These are phyloP conservation scores for Daldinia caldariorum DNA, from an alignment of 495 filamentous ascomycete species.

Conservation along the genomic window DNA sequence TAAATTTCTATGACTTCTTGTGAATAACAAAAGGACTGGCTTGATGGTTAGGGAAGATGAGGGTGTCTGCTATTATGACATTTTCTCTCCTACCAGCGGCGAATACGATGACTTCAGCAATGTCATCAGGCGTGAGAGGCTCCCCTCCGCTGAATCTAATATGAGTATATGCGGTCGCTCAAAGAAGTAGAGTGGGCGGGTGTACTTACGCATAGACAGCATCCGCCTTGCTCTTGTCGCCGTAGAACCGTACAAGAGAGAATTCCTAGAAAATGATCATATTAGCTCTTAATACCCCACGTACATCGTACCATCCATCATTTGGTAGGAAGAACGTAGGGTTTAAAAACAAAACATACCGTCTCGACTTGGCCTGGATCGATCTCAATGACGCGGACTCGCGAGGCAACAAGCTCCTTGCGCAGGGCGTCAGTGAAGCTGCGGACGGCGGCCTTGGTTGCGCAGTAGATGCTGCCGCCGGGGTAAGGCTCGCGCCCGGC, in stretches of 20 bases:
- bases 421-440: constrained; percentile 89
- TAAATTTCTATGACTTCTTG: constrained; percentile 39
- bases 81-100: constrained; percentile 89
- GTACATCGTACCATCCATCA: not conserved
- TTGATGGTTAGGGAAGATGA: constrained; percentile 87
- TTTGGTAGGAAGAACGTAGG: not conserved
- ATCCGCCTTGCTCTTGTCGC: constrained; percentile 94
- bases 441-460: constrained; percentile 91
- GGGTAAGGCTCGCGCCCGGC: constrained; percentile 90
- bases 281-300: constrained; percentile 30
- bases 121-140: constrained; percentile 93
- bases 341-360: constrained; percentile 54
- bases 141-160: constrained; percentile 73
- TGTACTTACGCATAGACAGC: constrained; percentile 86
- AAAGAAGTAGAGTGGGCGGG: not conserved
- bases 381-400: constrained; percentile 90
- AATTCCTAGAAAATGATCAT: constrained; percentile 74
- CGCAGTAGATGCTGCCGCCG: constrained; percentile 95
- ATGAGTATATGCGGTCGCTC: constrained; percentile 32
- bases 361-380: constrained; percentile 98
- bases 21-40: constrained; percentile 52
- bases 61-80: constrained; percentile 91
- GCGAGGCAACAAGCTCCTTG: constrained; percentile 85
- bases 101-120: constrained; percentile 95
- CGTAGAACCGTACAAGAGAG: constrained; percentile 90